Evolutionary conservation across 306 rosid genomes (phyloP).

Genomic region (Quercus engelmannii): DNA sequence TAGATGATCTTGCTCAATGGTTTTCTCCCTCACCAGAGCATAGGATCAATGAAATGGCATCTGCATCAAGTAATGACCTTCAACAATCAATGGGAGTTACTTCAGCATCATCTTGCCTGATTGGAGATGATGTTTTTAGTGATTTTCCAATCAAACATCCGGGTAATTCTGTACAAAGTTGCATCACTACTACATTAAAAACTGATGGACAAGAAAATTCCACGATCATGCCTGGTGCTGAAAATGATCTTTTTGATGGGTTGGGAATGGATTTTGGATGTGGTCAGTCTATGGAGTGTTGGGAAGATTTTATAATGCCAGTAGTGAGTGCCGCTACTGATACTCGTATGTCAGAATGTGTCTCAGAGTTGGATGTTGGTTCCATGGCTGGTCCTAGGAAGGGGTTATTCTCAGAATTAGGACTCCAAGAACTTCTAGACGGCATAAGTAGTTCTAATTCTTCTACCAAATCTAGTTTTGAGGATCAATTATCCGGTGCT

Average conservation of each 20-base stretch:
- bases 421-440: conserved; percentile 59
- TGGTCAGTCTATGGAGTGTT: conserved; percentile 32
- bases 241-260: conserved; percentile 32
- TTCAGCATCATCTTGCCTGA: conserved; percentile 30
- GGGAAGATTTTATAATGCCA: conserved; percentile 43
- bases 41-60: conserved; percentile 22
- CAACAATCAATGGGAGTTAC: conserved; percentile 37
- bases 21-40: conserved; percentile 45
- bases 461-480: conserved; percentile 33
- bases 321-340: conserved; percentile 21
- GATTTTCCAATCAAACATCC: conserved; percentile 22
- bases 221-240: conserved; percentile 15
- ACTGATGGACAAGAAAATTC: conserved; percentile 33
- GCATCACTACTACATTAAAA: conserved; percentile 20
- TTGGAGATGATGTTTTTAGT: conserved; percentile 21
- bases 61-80: conserved; percentile 31
- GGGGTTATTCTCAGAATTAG: conserved; percentile 67
- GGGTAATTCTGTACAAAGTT: conserved; percentile 24
- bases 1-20: conserved; percentile 69
- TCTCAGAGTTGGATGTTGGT: conserved; percentile 37
- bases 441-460: conserved; percentile 38
- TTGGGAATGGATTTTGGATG: conserved; percentile 29
- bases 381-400: conserved; percentile 32
- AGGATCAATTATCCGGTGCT: conserved; percentile 32
- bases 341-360: conserved; percentile 34